phyloP scores from a whole-genome alignment of 257 asterid species.

The Penstemon newberryi region DNA sequence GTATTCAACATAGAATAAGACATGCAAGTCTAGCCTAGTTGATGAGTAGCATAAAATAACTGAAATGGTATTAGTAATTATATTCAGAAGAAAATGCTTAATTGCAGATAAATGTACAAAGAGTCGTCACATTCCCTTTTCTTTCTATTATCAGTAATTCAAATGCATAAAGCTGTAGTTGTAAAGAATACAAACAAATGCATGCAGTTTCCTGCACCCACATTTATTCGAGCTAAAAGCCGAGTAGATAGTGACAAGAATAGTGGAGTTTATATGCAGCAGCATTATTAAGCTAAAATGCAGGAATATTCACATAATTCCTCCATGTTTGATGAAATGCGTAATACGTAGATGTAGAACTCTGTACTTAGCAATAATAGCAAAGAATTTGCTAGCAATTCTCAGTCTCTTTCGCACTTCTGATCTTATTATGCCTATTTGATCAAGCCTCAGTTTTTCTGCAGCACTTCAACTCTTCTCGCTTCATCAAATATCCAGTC shows the following conservation, averaged over 20 bases:
- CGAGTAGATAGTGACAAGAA: neutral
- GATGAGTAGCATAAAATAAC: no score
- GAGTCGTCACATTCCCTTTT: no score
- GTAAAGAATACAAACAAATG: no score
- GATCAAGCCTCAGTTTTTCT: neutral
- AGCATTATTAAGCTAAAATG: neutral
- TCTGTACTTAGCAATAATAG: neutral
- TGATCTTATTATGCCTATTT: neutral
- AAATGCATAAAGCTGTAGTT: no score
- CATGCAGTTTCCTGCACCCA: no score
- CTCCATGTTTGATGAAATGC: neutral
- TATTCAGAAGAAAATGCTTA: no score
- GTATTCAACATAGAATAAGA: neutral
- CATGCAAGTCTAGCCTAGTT: no score
- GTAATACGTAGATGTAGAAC: neutral
- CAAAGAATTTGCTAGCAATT: neutral
- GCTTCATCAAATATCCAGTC: constrained; percentile 12
- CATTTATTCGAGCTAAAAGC: no score
- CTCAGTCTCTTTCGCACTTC: neutral
- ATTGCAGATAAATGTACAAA: no score
- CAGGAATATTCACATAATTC: neutral
- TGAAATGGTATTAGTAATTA: no score
- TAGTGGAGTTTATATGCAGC: neutral
- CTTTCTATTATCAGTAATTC: no score
- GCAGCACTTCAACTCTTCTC: neutral